Evolutionary conservation across 2,329 filamentous ascomycete species (phyloP), one percentile per base, ranked within the genome.

Genomic region (Xylariaceae sp.): DNA sequence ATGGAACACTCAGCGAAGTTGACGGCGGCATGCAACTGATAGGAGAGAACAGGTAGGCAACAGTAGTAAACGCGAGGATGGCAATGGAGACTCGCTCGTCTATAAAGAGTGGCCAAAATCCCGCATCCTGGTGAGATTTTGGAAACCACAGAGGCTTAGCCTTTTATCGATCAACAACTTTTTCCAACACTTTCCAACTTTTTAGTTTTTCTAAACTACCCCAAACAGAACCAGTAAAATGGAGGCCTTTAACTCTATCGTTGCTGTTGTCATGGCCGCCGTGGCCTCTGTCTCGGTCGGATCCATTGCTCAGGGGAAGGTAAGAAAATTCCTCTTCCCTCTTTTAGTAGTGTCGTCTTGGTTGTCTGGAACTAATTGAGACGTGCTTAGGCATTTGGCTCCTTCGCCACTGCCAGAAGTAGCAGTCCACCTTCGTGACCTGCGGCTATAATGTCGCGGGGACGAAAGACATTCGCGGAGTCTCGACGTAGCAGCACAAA

Each of bases 31-130:
- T 35, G 11, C 41, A 41, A 6, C 34, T 37, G 37, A 11, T n/a
- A n/a, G 10, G 16, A 25, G 34, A 42, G 35, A 35, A 42, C 40
- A 21, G 34, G 12, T 29, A 29, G 14, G 14, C n/a, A n/a, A n/a
- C n/a, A n/a, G n/a, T n/a, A n/a, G n/a, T n/a, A n/a, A n/a, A n/a
- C n/a, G n/a, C n/a, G n/a, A n/a, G n/a, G n/a, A n/a, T n/a, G 19
- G n/a, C 8, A 19, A 10, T 14, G 29, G 38, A 32, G 14, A 21
- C 6, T 29, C 29, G 27, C 17, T 21, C n/a, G 38, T 41, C 27
- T 54, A 54, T 52, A 54, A 50, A 54, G 46, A 54, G 37, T 34
- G 4, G 23, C 33, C n/a, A 37, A 8, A 25, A 50, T 52, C 52
- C 49, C 47, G 27, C 17, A 48, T 46, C 49, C 46, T 49, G 23